Base-by-base conservation (phyloP, 2,329 filamentous ascomycete genomes). In the Alternaria sp. region DNA sequence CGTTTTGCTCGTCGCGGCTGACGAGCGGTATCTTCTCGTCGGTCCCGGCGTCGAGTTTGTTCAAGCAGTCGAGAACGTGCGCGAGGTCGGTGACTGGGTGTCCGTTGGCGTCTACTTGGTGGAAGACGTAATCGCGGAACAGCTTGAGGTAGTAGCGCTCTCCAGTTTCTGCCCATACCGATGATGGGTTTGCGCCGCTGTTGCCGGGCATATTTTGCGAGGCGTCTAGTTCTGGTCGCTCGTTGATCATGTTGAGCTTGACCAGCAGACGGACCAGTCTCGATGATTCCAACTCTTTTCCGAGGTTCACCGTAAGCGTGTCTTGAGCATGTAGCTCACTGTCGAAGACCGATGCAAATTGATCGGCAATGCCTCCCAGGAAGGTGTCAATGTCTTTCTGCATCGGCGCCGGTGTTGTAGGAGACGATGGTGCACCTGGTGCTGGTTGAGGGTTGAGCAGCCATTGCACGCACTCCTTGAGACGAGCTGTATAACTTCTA, bases 71-170 rank as follows among this genome's bases (percentile, higher is more conserved):
- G 49, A 99, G 80, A 67, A 98, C 93, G 81, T 98, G 94, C 4
- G 91, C 95, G 61, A 97, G 84, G 76, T 97, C 92, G 6, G 97
- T 85, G 2, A 94, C 90, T 0, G 96, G 91, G 57, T 92, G 91
- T 13, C 93, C 93, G 61, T 93, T 89, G 28, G 88, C 87, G 77
- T 98, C 93, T 12, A 97, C 93, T 75, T 97, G 94, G 79, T 99
- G 96, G 81, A 98, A 99, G 44, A 97, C 93, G 73, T 96, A 98
- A 81, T 99, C 96, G 53, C 96, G 89, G 84, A 98, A 98, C 9
- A 99, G 86, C 81, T 97, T 97, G 67, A 99, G 85, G 77, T 93
- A 91, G 78, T 97, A 98, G 26, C 94, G 89, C 73, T 97, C 93
- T 25, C 95, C 95, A 51, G 92, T 96, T 79, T 98, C 95, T 5